A percentile compares a stretch with the other conserved stretches of the same genome.
phyloP scores from a whole-genome alignment of 192 early-diverging fungal species.

The Lunasporangiospora selenospora region DNA sequence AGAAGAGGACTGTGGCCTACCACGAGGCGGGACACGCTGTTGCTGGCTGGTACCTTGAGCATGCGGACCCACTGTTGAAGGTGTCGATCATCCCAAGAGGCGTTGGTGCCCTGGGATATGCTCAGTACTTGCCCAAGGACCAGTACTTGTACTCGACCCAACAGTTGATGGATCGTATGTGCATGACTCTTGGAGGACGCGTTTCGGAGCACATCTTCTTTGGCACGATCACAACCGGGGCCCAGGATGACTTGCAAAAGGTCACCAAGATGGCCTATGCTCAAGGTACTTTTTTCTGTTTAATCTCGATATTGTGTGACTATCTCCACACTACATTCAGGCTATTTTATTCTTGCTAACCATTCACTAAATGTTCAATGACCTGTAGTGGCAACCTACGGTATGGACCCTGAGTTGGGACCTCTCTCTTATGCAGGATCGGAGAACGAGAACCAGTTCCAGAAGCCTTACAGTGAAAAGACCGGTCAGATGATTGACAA shows the following conservation, averaged over 20 bases:
- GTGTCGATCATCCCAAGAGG: constrained; percentile 99
- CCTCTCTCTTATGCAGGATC: constrained; percentile 82
- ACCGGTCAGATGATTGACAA: constrained; percentile 95
- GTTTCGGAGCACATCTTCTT: constrained; percentile 96
- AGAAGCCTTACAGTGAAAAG: constrained; percentile 96
- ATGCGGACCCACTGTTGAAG: constrained; percentile 96
- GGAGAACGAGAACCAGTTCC: constrained; percentile 76
- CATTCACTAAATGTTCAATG: background rate
- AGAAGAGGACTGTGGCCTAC: constrained; percentile 99
- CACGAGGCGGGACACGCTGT: constrained; percentile 99
- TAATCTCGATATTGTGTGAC: background rate
- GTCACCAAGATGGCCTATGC: constrained; percentile 98
- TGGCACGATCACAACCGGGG: constrained; percentile 92
- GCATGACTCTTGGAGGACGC: constrained; percentile 87
- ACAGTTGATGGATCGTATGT: constrained; percentile 92
- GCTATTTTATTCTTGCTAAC: background rate
- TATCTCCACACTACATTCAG: background rate
- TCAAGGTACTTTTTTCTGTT: constrained; percentile 49
- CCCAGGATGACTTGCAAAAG: constrained; percentile 97
- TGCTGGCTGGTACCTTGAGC: constrained; percentile 96
- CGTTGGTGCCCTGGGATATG: constrained; percentile 94
- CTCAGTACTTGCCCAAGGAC: constrained; percentile 98
- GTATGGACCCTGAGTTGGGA: constrained; percentile 92
- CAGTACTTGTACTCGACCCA: constrained; percentile 93
- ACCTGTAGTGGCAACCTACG: constrained; percentile 84